Base-by-base conservation (phyloP, 768 basidiomycete species). In the Xerocomellus intermedius region DNA sequence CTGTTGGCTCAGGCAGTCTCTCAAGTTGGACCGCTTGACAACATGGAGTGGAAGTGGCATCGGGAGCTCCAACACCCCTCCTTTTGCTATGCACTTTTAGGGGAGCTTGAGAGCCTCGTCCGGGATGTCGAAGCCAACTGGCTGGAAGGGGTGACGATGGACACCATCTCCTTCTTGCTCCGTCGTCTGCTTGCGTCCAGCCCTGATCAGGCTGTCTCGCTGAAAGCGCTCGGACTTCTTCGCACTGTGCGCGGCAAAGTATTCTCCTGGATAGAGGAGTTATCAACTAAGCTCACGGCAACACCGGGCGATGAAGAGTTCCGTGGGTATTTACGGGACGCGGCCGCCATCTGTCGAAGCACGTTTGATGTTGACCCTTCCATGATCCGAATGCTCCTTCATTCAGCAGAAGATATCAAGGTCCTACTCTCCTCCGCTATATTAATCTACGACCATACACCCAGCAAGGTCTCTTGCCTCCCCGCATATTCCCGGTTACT, bases 1-100 rank as follows among this genome's bases (percentile, higher is more conserved):
- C 67, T 82, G 0, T 21, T 82, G 2, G 65, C 61, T 6, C 82
- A 81, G 49, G 71, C 79, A 13, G 71, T 69, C 4, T 76, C 71
- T 58, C 78, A 83, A 56, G 64, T 75, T 5, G 79, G 79, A 33
- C 66, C 63, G 3, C 33, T 65, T 9, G 57, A 44, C 3, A 38
- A 54, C 2, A 48, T 21, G 13, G 48, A 41, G n/a, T 55, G 67
- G 48, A 63, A 58, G 21, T 82, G 78, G 76, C 82, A 83, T 56
- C 33, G 52, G 1, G 75, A 79, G 17, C 60, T 79, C 7, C 46
- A 46, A 6, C n/a, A 63, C 14, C 21, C 60, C 4, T 46, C 64
- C 8, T 83, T 80, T 48, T 69, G 75, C 17, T 1, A n/a, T 6
- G 64, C 64, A 1, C 60, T 83, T 7, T 50, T 82, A 2, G 54